Evolutionary conservation across 345 rosid genomes (phyloP).

Genomic region (Rhizophora mangle): DNA sequence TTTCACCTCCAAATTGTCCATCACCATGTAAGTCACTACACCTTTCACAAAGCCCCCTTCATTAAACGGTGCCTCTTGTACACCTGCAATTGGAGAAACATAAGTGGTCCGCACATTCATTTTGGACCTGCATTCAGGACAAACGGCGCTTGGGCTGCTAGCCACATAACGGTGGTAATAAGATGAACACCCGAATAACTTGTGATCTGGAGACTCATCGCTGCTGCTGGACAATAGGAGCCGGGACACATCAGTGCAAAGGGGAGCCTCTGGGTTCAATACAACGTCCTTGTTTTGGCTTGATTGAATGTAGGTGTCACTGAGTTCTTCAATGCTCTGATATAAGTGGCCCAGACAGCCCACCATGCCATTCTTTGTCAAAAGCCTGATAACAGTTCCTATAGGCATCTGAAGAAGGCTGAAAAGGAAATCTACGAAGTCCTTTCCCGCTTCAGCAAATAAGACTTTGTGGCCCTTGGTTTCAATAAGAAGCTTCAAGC

Average conservation of each 20-base stretch:
- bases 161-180: no score
- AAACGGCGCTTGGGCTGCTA: no score
- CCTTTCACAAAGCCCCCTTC: constrained; percentile 29
- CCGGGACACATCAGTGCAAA: neutral
- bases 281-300: constrained; percentile 4
- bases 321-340: constrained; percentile 8
- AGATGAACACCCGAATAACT: no score
- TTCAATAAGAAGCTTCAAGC: constrained; percentile 7
- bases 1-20: constrained; percentile 30
- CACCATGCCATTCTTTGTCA: neutral
- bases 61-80: neutral
- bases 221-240: neutral
- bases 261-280: neutral
- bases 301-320: neutral
- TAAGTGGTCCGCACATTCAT: neutral
- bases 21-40: constrained; percentile 27
- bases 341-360: constrained; percentile 12
- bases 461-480: neutral
- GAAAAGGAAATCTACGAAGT: neutral
- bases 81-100: neutral
- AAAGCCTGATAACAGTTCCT: constrained; percentile 8
- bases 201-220: neutral
- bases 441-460: neutral
- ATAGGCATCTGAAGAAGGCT: neutral
- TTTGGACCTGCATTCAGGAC: neutral